Evolutionary conservation across 2,329 filamentous ascomycete genomes (phyloP), one percentile per base, ranked within the genome.

Genomic region (Aspergillus fischeri): DNA sequence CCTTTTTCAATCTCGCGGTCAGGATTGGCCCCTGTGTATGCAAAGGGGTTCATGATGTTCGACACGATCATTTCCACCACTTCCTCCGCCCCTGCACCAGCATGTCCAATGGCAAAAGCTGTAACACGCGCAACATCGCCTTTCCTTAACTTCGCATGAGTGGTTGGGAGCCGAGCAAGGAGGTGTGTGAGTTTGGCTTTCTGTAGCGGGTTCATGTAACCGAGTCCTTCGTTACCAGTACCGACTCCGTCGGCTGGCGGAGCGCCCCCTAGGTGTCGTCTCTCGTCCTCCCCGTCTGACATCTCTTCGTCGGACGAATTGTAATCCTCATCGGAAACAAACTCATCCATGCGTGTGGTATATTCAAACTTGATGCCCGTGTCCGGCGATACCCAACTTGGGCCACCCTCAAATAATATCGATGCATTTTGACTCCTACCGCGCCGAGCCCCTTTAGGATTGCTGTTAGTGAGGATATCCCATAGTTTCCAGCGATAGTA

Each of bases 401-500:
- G 83, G 41, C 86, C 85, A 7, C 85, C 86, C 65, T 96, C 90
- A 60, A 95, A 95, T 0, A 95, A 70, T 11, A 73, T 61, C 8
- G 73, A 76, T 1, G 88, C 64, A 54, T 83, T 85, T 62, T 81
- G 84, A 48, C 77, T 78, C 63, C 80, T 78, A 3, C 77, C 63
- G 47, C 59, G 66, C 48, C 64, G 67, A 57, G 59, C 67, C 60
- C 60, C 67, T 53, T 63, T 67, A 25, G 68, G 75, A 3, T 81
- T 78, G 1, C 81, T 80, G 4, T 87, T 86, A 1, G 89, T 92
- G n/a, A 93, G 79, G 8, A 93, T 82, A 65, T 94, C 87, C 90
- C 92, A 97, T 48, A 97, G 70, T 48, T 91, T 86, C 89, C 91
- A 97, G 47, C 94, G 86, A 73, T 97, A 97, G 83, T 92, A 99